A percentile compares a stretch with the other conserved stretches of the same genome.
phyloP scores from a whole-genome alignment of 495 filamentous ascomycete genomes.

The Hypomontagnella monticulosa region DNA sequence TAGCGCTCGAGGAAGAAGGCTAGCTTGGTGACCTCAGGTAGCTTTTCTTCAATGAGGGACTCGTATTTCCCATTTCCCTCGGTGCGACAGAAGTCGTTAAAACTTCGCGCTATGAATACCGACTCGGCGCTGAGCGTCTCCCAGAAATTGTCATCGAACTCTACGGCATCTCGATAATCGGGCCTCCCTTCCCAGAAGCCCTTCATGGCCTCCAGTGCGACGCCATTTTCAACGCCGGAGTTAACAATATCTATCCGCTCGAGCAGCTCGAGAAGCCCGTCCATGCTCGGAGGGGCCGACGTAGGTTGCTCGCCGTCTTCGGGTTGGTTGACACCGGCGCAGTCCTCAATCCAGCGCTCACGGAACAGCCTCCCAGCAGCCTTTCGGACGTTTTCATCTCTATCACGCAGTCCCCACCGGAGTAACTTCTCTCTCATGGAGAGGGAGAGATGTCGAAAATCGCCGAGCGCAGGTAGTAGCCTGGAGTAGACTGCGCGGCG shows the following conservation, averaged over 20 bases:
- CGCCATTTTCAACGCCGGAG: conserved; percentile 87
- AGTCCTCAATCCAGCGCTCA: conserved; percentile 96
- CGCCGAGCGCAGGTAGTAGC: conserved; percentile 86
- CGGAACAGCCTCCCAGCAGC: conserved; percentile 90
- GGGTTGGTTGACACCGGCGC: conserved; percentile 69
- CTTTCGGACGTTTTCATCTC: conserved; percentile 93
- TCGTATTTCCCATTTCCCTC: conserved; percentile 77
- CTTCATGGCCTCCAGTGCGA: conserved; percentile 90
- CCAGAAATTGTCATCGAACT: conserved; percentile 89
- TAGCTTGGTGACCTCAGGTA: conserved; percentile 92
- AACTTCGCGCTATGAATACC: conserved; percentile 85
- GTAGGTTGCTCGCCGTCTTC: conserved; percentile 60
- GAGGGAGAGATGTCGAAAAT: conserved; percentile 96
- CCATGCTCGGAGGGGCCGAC: conserved; percentile 69
- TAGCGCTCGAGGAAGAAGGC: conserved; percentile 84
- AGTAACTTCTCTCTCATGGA: conserved; percentile 95
- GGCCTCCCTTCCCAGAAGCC: conserved; percentile 95
- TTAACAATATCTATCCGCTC: conserved; percentile 94
- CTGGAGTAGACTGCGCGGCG: conserved; percentile 87
- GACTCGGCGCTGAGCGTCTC: conserved; percentile 85
- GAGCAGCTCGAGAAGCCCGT: conserved; percentile 85
- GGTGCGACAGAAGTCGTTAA: conserved; percentile 88
- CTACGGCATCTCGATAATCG: conserved; percentile 84
- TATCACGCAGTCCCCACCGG: conserved; percentile 92
- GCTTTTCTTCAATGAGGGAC: conserved; percentile 82